Evolutionary conservation across 1,284 basidiomycete genomes (phyloP).

Genomic region (Sparassis latifolia): DNA sequence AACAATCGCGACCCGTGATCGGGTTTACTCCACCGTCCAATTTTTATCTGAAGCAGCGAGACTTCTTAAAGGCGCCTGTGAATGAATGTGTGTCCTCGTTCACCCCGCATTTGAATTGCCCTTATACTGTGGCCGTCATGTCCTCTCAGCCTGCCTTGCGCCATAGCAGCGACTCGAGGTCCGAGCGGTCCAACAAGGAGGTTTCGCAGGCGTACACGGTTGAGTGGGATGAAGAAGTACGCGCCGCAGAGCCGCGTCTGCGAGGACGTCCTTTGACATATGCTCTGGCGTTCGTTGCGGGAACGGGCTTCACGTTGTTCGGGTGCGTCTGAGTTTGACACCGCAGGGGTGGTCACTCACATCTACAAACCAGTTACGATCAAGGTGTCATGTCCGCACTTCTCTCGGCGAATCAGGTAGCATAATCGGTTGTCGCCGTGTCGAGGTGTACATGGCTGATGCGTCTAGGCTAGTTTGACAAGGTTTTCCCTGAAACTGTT

Average conservation of each 20-base stretch:
- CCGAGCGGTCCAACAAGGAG: conserved; percentile 5
- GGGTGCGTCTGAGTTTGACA: conserved; percentile 29
- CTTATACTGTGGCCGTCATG: conserved; percentile 1
- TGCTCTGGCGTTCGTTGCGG: conserved; percentile 44
- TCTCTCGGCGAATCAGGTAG: conserved; percentile 42
- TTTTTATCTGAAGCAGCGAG: no score
- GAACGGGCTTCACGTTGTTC: conserved; percentile 53
- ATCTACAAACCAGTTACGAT: conserved; percentile 39
- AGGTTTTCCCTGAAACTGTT: conserved; percentile 42
- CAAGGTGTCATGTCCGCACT: conserved; percentile 62
- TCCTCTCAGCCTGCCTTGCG: conserved; percentile 1
- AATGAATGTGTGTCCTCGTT: no score
- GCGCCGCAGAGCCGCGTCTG: conserved; percentile 25
- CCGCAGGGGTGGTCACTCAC: background rate
- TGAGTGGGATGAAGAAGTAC: conserved; percentile 15
- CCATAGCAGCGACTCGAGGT: background rate
- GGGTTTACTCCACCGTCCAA: no score
- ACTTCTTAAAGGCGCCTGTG: no score
- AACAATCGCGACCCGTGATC: no score
- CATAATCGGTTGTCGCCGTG: background rate
- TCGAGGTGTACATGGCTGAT: background rate
- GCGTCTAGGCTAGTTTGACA: conserved; percentile 34
- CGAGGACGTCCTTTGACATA: conserved; percentile 37
- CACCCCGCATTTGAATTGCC: no score
- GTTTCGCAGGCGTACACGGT: conserved; percentile 8